phyloP scores from a whole-genome alignment of 2,329 filamentous ascomycete genomes.

The Epichloe scottii region DNA sequence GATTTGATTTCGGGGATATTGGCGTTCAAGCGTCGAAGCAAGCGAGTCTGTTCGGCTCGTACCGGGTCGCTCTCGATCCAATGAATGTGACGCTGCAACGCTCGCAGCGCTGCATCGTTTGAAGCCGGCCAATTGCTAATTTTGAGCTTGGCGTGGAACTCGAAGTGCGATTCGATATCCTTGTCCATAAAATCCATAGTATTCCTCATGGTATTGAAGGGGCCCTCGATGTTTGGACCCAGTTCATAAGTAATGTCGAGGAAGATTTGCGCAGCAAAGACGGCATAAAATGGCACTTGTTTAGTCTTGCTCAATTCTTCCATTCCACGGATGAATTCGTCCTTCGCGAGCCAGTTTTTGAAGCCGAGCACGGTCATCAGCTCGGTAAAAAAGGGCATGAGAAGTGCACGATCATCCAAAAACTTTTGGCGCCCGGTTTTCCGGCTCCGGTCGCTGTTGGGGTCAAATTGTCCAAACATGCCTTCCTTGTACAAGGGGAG shows the following conservation, averaged over 20 bases:
- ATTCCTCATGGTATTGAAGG: slow-evolving; percentile 3
- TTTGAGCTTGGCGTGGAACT: slow-evolving; percentile 20
- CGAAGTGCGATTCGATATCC: slow-evolving; percentile 3
- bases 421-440: slow-evolving; percentile 20
- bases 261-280: slow-evolving; percentile 28
- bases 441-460: slow-evolving; percentile 10
- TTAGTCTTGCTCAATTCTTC: slow-evolving; percentile 17
- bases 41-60: not conserved
- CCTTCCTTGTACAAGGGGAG: slow-evolving; percentile 15
- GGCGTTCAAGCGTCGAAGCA: not conserved
- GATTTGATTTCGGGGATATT: not conserved
- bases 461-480: slow-evolving; percentile 15
- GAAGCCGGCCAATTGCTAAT: slow-evolving; percentile 14
- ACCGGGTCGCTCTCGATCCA: not conserved
- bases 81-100: slow-evolving; percentile 5
- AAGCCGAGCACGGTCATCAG: slow-evolving; percentile 12
- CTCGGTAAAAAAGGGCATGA: slow-evolving; percentile 23
- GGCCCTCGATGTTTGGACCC: slow-evolving; percentile 6
- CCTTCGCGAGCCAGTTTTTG: slow-evolving; percentile 15
- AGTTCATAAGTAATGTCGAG: slow-evolving; percentile 28
- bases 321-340: slow-evolving; percentile 25
- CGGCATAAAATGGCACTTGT: slow-evolving; percentile 21
- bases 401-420: slow-evolving; percentile 21
- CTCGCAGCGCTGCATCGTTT: not conserved
- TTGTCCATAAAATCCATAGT: not conserved